A percentile compares a stretch with the other conserved stretches of the same genome.
Evolutionary conservation across 2,329 filamentous ascomycete species (phyloP).

Genomic region (Monosporascus sp.): DNA sequence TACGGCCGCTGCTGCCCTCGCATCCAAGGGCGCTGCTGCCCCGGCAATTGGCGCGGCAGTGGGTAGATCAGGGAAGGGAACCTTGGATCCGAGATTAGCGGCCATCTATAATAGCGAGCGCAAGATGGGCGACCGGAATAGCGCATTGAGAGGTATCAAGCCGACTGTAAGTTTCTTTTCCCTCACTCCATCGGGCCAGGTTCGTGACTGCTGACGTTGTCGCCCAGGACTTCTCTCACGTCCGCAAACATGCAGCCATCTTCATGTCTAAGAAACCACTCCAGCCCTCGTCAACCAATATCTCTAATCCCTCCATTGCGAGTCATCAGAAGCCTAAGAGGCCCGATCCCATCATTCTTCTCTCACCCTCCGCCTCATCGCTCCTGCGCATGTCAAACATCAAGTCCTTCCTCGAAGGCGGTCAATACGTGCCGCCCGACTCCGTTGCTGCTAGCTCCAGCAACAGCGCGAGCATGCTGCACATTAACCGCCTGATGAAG

Average conservation of each 20-base stretch:
- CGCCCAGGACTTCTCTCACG: slow-evolving; percentile 83
- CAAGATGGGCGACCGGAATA: slow-evolving; percentile 89
- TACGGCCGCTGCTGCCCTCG: slow-evolving; percentile 32
- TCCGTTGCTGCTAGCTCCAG: slow-evolving; percentile 50
- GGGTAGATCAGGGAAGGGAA: slow-evolving; percentile 56
- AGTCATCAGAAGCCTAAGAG: slow-evolving; percentile 51
- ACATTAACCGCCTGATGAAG: slow-evolving; percentile 74
- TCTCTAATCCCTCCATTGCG: slow-evolving; percentile 42
- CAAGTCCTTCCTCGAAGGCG: slow-evolving; percentile 85
- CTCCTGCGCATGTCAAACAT: slow-evolving; percentile 94
- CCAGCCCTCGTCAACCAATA: slow-evolving; percentile 29
- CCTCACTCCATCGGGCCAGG: neutral
- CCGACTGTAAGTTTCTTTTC: slow-evolving; percentile 59
- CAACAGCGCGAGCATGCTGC: slow-evolving; percentile 72
- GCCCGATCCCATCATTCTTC: slow-evolving; percentile 85
- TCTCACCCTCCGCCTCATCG: slow-evolving; percentile 92
- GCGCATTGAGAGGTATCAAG: slow-evolving; percentile 78
- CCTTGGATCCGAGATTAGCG: slow-evolving; percentile 72
- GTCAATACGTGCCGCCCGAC: slow-evolving; percentile 75
- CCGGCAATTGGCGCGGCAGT: slow-evolving; percentile 39
- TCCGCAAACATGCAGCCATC: slow-evolving; percentile 76
- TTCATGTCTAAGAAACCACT: slow-evolving; percentile 64
- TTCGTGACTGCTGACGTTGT: slow-evolving; percentile 1
- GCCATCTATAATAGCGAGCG: slow-evolving; percentile 91
- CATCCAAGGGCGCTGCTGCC: slow-evolving; percentile 32